Percentiles rank a stretch among this genome's conserved stretches.
These are phyloP conservation scores for Singerocomus inundabilis DNA, from an alignment of 1,284 basidiomycete genomes.

Conservation along the genomic window DNA sequence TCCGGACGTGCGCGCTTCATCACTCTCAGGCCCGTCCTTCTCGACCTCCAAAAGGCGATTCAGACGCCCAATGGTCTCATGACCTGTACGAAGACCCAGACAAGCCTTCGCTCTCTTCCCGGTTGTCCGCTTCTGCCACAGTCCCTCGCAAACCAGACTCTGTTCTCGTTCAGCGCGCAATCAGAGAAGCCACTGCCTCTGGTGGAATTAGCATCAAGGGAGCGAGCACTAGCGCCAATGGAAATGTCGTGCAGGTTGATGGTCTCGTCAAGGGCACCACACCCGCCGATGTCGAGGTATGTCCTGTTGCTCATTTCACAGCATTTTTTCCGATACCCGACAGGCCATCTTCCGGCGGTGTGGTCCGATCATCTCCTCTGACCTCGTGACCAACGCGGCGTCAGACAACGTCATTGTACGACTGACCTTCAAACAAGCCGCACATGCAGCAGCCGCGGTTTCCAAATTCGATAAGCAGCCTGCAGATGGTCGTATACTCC, in stretches of 20 bases:
- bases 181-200: slow-evolving; percentile 47
- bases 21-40: slow-evolving; percentile 25
- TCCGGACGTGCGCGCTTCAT: slow-evolving; percentile 3
- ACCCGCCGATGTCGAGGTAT: slow-evolving; percentile 74
- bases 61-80: slow-evolving; percentile 68
- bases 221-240: slow-evolving; percentile 49
- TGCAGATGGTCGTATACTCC: slow-evolving; percentile 76
- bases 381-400: slow-evolving; percentile 39
- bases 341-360: slow-evolving; percentile 83
- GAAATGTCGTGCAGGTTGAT: slow-evolving; percentile 74
- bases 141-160: slow-evolving; percentile 44
- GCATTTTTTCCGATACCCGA: background rate
- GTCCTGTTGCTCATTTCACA: slow-evolving; percentile 11
- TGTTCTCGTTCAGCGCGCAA: slow-evolving; percentile 52
- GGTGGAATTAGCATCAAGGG: slow-evolving; percentile 68
- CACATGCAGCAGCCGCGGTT: slow-evolving; percentile 67
- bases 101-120: slow-evolving; percentile 56
- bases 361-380: slow-evolving; percentile 62
- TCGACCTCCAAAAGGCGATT: slow-evolving; percentile 61
- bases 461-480: slow-evolving; percentile 75
- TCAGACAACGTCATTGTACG: slow-evolving; percentile 60
- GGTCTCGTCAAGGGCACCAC: slow-evolving; percentile 78
- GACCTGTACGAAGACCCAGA: slow-evolving; percentile 66
- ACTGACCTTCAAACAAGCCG: slow-evolving; percentile 67
- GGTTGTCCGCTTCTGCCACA: slow-evolving; percentile 42